phyloP scores from a whole-genome alignment of 148 eudicot species.

The Cornus controversa region DNA sequence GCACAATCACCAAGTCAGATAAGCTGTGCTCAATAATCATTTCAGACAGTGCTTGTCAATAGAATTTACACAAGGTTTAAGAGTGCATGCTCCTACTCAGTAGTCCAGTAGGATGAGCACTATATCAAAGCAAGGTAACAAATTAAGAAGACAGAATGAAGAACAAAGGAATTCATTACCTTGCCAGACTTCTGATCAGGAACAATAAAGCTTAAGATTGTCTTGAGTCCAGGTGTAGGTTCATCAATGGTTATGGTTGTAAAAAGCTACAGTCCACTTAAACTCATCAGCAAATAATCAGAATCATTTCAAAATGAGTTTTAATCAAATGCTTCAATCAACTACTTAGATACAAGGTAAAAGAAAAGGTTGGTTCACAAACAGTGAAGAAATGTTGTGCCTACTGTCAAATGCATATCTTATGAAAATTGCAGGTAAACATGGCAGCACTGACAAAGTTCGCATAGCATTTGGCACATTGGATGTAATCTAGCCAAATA shows the following conservation, averaged over 20 bases:
- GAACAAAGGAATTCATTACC: constrained; percentile 33
- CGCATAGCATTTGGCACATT: neutral
- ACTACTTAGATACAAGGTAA: neutral
- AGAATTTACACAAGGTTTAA: neutral
- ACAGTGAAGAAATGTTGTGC: neutral
- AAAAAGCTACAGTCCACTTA: constrained; percentile 36
- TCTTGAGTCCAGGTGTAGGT: constrained; percentile 91
- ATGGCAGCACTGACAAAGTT: neutral
- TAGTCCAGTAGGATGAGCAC: neutral
- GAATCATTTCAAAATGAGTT: neutral
- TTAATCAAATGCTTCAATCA: neutral
- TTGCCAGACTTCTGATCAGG: constrained; percentile 96
- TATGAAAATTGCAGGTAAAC: neutral
- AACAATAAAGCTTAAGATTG: constrained; percentile 71
- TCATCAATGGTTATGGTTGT: constrained; percentile 86
- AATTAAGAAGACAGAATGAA: neutral
- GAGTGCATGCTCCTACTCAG: neutral
- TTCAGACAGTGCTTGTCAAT: neutral
- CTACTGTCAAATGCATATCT: neutral
- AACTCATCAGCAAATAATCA: constrained; percentile 5
- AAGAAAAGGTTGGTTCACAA: neutral
- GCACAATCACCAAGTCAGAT: constrained; percentile 5
- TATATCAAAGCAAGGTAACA: neutral
- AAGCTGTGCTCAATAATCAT: neutral
- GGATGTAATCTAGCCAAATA: no score